Conservation (phyloP, 106 monocot genomes). For the Chionographis japonica region DNA sequence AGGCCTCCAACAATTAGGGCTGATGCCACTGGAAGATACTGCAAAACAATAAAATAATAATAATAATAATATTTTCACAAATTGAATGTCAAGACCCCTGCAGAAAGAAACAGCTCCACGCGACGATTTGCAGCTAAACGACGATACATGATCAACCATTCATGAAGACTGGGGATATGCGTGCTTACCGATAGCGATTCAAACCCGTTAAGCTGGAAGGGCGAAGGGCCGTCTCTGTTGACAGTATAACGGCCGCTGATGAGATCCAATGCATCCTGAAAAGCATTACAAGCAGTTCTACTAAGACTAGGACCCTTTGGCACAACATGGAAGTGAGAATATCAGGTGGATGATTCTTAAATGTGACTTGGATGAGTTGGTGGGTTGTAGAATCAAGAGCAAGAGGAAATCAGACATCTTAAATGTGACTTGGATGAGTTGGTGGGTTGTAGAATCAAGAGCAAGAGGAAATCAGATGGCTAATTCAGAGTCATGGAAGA, state of each 20-base stretch:
- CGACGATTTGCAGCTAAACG: neutral
- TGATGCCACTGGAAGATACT: constrained; percentile 91
- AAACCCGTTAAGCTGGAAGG: constrained; percentile 68
- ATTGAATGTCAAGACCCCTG: too few relatives aligned
- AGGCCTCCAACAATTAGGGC: constrained; percentile 76
- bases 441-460: neutral
- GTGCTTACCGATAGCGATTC: constrained; percentile 70
- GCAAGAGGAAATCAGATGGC: neutral
- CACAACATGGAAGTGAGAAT: neutral
- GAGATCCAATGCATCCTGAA: constrained; percentile 88
- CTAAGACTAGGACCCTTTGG: neutral
- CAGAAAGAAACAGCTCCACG: too few relatives aligned
- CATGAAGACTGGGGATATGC: neutral
- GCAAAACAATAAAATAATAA: constrained; percentile 8
- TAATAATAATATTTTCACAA: neutral
- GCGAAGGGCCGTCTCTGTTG: constrained; percentile 48
- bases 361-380: too few relatives aligned
- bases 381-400: too few relatives aligned
- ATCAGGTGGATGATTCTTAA: too few relatives aligned
- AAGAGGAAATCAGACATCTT: neutral
- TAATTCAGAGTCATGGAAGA: neutral
- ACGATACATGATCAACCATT: neutral
- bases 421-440: too few relatives aligned
- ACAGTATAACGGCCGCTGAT: constrained; percentile 69
- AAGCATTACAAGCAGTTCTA: neutral